Conservation (phyloP, 2,329 filamentous ascomycete genomes). For the Trichophaea hybrida region DNA sequence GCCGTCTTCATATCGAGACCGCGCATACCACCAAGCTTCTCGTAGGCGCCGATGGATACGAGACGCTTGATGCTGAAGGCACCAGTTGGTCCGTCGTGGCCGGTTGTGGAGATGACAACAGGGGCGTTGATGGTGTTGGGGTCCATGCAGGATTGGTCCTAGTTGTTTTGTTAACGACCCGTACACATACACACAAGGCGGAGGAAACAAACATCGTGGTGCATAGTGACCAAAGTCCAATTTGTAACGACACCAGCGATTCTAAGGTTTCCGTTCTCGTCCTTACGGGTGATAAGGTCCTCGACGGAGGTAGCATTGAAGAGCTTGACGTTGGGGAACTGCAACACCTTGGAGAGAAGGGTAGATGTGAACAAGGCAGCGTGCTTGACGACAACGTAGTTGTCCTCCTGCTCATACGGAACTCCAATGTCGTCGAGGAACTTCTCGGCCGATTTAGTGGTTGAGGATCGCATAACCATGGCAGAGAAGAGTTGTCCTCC, state of each 20-base stretch:
- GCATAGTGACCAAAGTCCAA: constrained; percentile 82
- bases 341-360: constrained; percentile 65
- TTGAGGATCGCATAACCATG: constrained; percentile 68
- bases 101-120: constrained; percentile 75
- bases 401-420: constrained; percentile 73
- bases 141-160: constrained; percentile 85
- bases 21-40: constrained; percentile 80
- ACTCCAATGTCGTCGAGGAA: constrained; percentile 73
- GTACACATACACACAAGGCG: no score
- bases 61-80: constrained; percentile 85
- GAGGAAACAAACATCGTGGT: constrained; percentile 46
- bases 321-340: constrained; percentile 83
- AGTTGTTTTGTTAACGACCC: not conserved
- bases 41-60: constrained; percentile 71
- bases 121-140: constrained; percentile 94
- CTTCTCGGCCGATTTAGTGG: constrained; percentile 62
- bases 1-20: constrained; percentile 84
- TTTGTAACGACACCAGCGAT: constrained; percentile 88
- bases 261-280: constrained; percentile 43
- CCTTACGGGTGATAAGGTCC: constrained; percentile 71
- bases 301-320: constrained; percentile 92
- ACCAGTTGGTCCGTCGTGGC: constrained; percentile 80
- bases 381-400: constrained; percentile 87
- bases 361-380: constrained; percentile 85
- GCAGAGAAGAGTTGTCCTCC: constrained; percentile 88